Conservation (phyloP, 257 asterid species). For the Gentiana macrophylla region DNA sequence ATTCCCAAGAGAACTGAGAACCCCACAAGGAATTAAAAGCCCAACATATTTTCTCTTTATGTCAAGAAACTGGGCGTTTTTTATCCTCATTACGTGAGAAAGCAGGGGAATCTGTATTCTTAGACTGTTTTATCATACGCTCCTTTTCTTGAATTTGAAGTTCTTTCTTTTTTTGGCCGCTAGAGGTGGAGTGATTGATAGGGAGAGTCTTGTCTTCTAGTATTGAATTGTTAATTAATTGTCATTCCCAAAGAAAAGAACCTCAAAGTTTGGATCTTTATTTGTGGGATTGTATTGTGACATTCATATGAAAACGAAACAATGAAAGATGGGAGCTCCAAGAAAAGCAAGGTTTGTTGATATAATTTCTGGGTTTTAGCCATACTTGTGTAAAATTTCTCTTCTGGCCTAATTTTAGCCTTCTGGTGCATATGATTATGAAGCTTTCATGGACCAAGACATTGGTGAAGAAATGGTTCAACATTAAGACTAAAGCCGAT, state of each 20-base stretch:
- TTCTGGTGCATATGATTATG: conserved; percentile 16
- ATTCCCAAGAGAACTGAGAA: conserved; percentile 7
- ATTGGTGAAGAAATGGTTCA: conserved; percentile 94
- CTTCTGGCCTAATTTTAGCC: conserved; percentile 23
- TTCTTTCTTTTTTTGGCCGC: not conserved
- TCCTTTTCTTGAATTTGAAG: conserved; percentile 12
- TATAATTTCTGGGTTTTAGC: not conserved
- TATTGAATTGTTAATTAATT: conserved; percentile 3
- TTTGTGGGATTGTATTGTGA: conserved; percentile 2
- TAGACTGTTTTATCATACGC: conserved; percentile 4
- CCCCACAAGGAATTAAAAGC: conserved; percentile 11
- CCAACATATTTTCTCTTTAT: conserved; percentile 23
- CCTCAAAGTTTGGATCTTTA: conserved; percentile 24
- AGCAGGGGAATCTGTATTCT: conserved; percentile 6
- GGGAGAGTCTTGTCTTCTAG: conserved; percentile 8
- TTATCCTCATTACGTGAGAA: conserved; percentile 24
- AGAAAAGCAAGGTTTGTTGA: conserved; percentile 76
- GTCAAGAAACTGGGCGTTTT: conserved; percentile 26
- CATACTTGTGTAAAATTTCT: conserved; percentile 1
- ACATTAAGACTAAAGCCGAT: conserved; percentile 67
- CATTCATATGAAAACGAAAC: conserved; percentile 49
- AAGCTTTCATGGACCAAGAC: conserved; percentile 86
- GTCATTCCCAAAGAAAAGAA: conserved; percentile 12
- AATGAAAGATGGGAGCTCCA: conserved; percentile 79
- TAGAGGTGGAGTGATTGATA: conserved; percentile 4